Percentiles rank a stretch among this genome's conserved stretches.
Evolutionary conservation across 768 basidiomycete species (phyloP).

Genomic region (Lactarius sp.): DNA sequence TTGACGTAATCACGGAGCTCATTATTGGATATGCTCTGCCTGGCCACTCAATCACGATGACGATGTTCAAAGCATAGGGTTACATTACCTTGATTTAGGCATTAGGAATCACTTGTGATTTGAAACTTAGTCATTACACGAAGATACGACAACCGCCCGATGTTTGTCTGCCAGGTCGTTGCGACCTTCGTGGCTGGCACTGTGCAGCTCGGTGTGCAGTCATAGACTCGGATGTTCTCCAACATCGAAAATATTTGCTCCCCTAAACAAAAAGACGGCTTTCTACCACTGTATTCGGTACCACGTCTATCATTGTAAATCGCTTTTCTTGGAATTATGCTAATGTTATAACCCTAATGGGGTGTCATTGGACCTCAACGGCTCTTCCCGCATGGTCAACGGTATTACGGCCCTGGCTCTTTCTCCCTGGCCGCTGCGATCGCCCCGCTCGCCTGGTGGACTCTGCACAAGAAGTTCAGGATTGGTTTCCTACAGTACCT

Average conservation of each 20-base stretch:
- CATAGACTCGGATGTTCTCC: slow-evolving; percentile 72
- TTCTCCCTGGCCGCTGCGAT: slow-evolving; percentile 77
- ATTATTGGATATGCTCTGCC: slow-evolving; percentile 77
- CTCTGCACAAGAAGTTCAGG: slow-evolving; percentile 33
- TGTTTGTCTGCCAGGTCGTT: slow-evolving; percentile 68
- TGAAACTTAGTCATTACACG: slow-evolving; percentile 36
- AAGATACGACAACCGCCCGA: slow-evolving; percentile 67
- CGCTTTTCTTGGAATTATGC: background rate
- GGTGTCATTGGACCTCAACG: slow-evolving; percentile 74
- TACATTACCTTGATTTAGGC: slow-evolving; percentile 70
- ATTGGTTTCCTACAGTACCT: slow-evolving; percentile 48
- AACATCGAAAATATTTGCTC: slow-evolving; percentile 60
- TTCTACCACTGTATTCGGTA: slow-evolving; percentile 68
- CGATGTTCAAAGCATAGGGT: slow-evolving; percentile 84
- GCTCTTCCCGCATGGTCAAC: slow-evolving; percentile 1
- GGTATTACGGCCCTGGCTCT: slow-evolving; percentile 40
- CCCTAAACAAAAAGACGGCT: slow-evolving; percentile 46
- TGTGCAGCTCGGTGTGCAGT: slow-evolving; percentile 70
- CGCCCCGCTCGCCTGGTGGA: slow-evolving; percentile 51
- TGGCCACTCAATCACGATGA: slow-evolving; percentile 77
- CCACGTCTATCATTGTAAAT: slow-evolving; percentile 68
- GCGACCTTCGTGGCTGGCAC: slow-evolving; percentile 67
- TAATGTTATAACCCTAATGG: no score
- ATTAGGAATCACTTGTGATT: slow-evolving; percentile 59
- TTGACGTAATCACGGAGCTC: slow-evolving; percentile 72